Evolutionary conservation across 1,139 yeast genomes (phyloP).

Genomic region (Kurtzmaniella quercitrusa): DNA sequence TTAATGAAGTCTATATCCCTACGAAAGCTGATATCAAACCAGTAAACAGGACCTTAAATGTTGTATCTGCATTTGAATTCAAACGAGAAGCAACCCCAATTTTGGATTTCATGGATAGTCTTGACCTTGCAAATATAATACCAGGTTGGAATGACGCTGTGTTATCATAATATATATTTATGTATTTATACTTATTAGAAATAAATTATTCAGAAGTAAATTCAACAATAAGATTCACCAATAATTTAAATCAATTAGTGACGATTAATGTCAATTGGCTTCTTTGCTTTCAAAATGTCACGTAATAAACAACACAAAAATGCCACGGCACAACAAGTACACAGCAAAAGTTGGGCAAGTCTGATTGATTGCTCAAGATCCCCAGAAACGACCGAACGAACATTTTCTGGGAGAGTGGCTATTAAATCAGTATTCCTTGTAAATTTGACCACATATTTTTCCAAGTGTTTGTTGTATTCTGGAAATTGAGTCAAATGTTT

Average conservation of each 20-base stretch:
- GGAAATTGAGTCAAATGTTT: slow-evolving; percentile 12
- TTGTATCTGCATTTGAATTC: neutral
- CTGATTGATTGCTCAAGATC: slow-evolving; percentile 20
- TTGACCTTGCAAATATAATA: slow-evolving; percentile 18
- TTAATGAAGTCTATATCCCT: slow-evolving; percentile 17
- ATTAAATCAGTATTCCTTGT: slow-evolving; percentile 19
- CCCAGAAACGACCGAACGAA: slow-evolving; percentile 13
- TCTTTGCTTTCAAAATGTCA: slow-evolving; percentile 7
- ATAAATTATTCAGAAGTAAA: too few relatives aligned
- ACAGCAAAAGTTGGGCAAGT: slow-evolving; percentile 18
- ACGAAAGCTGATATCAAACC: neutral
- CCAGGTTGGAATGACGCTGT: slow-evolving; percentile 20
- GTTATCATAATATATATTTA: neutral
- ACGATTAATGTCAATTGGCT: neutral
- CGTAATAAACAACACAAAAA: slow-evolving; percentile 14
- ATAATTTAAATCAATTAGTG: neutral
- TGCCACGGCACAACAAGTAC: slow-evolving; percentile 18
- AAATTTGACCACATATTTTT: slow-evolving; percentile 13
- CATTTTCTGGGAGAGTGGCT: slow-evolving; percentile 10
- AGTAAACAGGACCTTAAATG: neutral
- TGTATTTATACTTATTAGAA: neutral
- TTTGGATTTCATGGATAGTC: slow-evolving; percentile 17
- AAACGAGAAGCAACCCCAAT: slow-evolving; percentile 11
- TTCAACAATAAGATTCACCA: too few relatives aligned
- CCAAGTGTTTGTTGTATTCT: slow-evolving; percentile 11